Percentiles rank a stretch among this genome's conserved stretches.
Evolutionary conservation across 176 grass and related monocot species (phyloP).

Genomic region (Phyllostachys edulis): DNA sequence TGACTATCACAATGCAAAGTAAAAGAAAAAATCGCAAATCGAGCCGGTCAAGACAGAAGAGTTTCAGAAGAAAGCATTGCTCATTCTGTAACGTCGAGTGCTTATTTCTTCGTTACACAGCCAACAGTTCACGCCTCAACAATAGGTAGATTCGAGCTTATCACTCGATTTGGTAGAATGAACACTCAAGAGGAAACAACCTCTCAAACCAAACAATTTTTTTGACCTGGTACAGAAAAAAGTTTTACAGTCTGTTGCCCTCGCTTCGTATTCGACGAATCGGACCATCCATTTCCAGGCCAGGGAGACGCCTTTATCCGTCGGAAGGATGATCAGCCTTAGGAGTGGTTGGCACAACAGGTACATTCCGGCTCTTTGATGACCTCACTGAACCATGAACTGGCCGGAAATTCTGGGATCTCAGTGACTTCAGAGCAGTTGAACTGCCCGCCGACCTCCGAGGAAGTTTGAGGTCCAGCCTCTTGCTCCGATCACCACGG

Average conservation of each 20-base stretch:
- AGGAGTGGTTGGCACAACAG: background rate
- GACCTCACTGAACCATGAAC: background rate
- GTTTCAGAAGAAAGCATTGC: background rate
- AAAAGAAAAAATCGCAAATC: background rate
- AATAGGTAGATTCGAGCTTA: background rate
- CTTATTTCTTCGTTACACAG: background rate
- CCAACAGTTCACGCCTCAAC: background rate
- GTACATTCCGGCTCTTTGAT: conserved; percentile 14
- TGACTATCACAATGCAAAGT: background rate
- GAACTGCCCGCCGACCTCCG: background rate
- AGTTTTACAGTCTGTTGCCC: background rate
- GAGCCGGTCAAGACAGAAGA: background rate
- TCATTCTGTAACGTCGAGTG: background rate
- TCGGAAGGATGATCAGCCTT: background rate
- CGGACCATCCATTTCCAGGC: background rate
- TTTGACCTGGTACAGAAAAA: background rate
- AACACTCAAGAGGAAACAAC: background rate
- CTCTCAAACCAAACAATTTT: background rate
- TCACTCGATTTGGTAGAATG: background rate
- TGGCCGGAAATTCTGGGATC: background rate
- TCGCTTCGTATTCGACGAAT: background rate
- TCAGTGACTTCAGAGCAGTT: background rate
- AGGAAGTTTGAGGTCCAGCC: conserved; percentile 10
- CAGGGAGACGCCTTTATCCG: background rate
- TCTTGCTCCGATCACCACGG: background rate